Percentiles rank a stretch among this genome's conserved stretches.
phyloP scores from a whole-genome alignment of 2,329 filamentous ascomycete genomes.

The Sclerotinia glacialis region DNA sequence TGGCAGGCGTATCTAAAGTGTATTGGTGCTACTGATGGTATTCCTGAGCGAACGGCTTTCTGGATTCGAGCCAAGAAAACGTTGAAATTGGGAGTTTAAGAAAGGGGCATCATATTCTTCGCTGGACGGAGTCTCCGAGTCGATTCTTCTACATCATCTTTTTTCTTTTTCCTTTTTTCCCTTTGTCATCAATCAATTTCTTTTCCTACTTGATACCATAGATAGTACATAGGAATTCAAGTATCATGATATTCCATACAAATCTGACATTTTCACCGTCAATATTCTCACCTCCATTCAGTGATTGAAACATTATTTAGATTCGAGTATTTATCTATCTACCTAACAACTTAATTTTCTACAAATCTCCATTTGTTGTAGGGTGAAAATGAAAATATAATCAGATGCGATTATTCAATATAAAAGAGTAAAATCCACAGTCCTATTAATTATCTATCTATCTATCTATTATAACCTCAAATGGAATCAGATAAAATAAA shows the following conservation, averaged over 20 bases:
- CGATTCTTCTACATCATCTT: background rate
- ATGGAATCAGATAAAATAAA: too few species aligned
- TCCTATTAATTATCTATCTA: too few species aligned
- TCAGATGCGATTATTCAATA: too few species aligned
- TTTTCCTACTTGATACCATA: background rate
- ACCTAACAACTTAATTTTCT: too few species aligned
- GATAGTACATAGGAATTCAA: background rate
- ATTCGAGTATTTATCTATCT: too few species aligned
- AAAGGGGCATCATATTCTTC: background rate
- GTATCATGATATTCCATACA: background rate
- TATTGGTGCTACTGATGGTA: conserved; percentile 48
- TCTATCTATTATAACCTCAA: too few species aligned
- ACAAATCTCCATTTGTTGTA: too few species aligned
- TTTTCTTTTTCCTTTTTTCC: too few species aligned
- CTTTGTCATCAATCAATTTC: background rate
- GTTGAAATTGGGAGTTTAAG: conserved; percentile 38
- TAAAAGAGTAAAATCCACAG: too few species aligned
- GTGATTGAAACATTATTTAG: too few species aligned
- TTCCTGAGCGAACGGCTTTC: conserved; percentile 44
- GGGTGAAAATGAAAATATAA: too few species aligned
- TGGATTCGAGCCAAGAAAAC: conserved; percentile 49
- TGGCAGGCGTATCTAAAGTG: conserved; percentile 55
- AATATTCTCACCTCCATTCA: background rate
- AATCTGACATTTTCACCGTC: background rate
- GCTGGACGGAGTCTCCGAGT: background rate